Evolutionary conservation across 2,329 filamentous ascomycete genomes (phyloP), one percentile per base, ranked within the genome.

Genomic region (Immersiporthe knoxdaviesiana): DNA sequence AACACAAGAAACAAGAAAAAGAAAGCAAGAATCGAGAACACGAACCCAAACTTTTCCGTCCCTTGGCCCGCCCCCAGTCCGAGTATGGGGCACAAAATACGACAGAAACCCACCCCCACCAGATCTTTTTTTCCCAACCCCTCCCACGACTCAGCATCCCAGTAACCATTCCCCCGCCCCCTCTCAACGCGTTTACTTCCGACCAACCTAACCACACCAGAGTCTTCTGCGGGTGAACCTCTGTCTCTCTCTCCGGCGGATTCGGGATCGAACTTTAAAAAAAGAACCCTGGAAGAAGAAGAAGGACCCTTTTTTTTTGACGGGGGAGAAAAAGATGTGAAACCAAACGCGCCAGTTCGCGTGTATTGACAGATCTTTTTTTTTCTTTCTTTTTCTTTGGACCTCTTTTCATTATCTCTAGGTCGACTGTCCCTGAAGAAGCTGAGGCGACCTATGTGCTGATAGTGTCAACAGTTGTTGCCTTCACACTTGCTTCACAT

Each of bases 81-180:
- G n/a, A 18, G 8, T 35, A 35, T n/a, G 44, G 21, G 18, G n/a
- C n/a, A n/a, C n/a, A 47, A 11, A 47, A 47, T 47, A n/a, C 44
- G 44, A 47, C 44, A 35, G 35, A 11, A 47, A 21, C 44, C 44
- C 44, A 47, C 44, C 44, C 24, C 52, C 24, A 30, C 52, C 52
- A 18, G 35, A 35, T 4, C 6, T 27, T 11, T 27, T 11, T 30
- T 30, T 18, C 52, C 47, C 12, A 27, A 14, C 24, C 52, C 52
- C 27, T 30, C 50, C n/a, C 52, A 32, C 52, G 52, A 56, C 52
- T 56, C 52, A 56, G 27, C 52, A 56, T 56, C 52, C 52, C 52
- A 30, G 52, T n/a, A n/a, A n/a, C n/a, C n/a, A n/a, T n/a, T 32
- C 52, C 52, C 52, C 27, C 52, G 52, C n/a, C 50, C n/a, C n/a